Base-by-base conservation (phyloP, 345 rosid species). In the Sisymbrium altissimum region DNA sequence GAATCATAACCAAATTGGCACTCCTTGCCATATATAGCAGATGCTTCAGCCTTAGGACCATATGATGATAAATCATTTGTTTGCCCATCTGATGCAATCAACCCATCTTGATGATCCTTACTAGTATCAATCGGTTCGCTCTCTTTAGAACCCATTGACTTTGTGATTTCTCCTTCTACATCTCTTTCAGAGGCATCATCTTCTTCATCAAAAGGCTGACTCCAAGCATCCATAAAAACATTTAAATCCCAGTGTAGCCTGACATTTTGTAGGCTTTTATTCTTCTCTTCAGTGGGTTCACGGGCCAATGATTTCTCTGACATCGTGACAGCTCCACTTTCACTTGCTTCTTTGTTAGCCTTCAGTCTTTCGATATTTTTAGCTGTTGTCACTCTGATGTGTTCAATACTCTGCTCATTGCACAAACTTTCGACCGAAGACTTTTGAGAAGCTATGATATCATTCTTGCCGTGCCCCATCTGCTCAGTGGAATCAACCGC, bases 161-260 rank as follows among this genome's bases (percentile, higher is more conserved):
- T 17, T 1, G 64, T 72, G 44, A 27, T 9, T 43, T 56, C 71
- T 64, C 68, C 62, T 10, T 62, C 45, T 9, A 19, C 33, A 70
- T 57, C 27, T 49, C 8, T 62, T 72, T 53, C 33, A 41, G 73
- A 65, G 49, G 14, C 75, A 68, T 46, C 74, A 30, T 13, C 66
- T 36, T 15, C 70, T 33, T 12, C 43, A 58, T 82, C 83, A 74
- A 77, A 73, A 68, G 85, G 78, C 67, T 69, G 76, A 32, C 74
- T 83, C 86, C 89, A 87, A 59, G 81, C 83, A 72, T 86, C 89
- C 64, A 77, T 77, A 23, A 81, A 23, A 43, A 85, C 74, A 75
- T 85, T 87, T 63, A 86, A 79, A 65, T 86, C 87, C 84, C 84
- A 83, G 33, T 63, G 80, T 25, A 77, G 59, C 76, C 78, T 83